Percentiles rank a stretch among this genome's conserved stretches.
Evolutionary conservation across 257 asterid species (phyloP).

Genomic region (Solanum clarkiae): DNA sequence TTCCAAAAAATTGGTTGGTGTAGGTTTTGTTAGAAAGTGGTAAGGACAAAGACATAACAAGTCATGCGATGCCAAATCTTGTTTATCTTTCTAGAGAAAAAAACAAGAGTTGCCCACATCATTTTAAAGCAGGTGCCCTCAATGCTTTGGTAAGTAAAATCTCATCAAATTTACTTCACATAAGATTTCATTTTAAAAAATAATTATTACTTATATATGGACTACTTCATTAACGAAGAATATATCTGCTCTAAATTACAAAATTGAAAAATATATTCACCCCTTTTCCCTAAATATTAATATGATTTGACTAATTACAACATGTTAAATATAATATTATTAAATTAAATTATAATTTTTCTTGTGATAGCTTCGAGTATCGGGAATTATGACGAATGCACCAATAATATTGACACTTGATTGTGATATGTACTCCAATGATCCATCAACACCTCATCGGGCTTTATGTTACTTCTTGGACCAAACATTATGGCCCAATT

Average conservation of each 20-base stretch:
- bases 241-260: not conserved
- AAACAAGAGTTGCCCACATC: conserved; percentile 31
- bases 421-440: conserved; percentile 79
- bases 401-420: conserved; percentile 60
- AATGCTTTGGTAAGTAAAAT: conserved; percentile 41
- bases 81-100: conserved; percentile 62
- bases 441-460: conserved; percentile 41
- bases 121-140: conserved; percentile 83
- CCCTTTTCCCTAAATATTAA: not conserved
- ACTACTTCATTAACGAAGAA: too few species aligned
- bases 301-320: too few species aligned
- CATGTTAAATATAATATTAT: not conserved
- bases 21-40: conserved; percentile 34
- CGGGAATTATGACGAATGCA: conserved; percentile 57
- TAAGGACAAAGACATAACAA: conserved; percentile 23
- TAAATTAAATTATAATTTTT: not conserved
- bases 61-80: conserved; percentile 52
- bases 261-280: not conserved
- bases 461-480: conserved; percentile 30
- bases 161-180: not conserved
- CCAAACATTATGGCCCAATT: conserved; percentile 19
- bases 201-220: too few species aligned
- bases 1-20: not conserved
- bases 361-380: conserved; percentile 47
- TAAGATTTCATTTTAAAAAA: too few species aligned